Conservation (phyloP, 2,329 filamentous ascomycete genomes). For the Epichloe elymi region DNA sequence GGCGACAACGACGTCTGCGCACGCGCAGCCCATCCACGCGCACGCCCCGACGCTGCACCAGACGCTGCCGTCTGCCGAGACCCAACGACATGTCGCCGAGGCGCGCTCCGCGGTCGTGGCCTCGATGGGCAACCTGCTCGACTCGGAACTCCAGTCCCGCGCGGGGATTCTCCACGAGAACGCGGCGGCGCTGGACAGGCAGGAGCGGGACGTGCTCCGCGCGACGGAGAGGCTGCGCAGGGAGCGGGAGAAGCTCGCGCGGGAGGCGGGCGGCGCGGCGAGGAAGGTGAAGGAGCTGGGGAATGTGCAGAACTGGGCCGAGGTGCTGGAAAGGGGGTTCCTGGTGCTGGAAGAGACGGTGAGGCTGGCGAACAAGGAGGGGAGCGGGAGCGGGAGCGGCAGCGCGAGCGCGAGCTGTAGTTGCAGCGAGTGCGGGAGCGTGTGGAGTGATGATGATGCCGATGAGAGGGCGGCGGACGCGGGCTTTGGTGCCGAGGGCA, state of each 20-base stretch:
- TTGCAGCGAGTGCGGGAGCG: constrained; percentile 25
- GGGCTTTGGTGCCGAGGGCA: constrained; percentile 6
- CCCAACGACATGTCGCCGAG: constrained; percentile 37
- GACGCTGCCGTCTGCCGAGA: constrained; percentile 27
- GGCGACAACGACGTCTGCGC: neutral
- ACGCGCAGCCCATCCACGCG: neutral
- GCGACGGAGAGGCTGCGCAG: constrained; percentile 46
- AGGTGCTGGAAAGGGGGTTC: constrained; percentile 62
- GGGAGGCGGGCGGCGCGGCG: constrained; percentile 48
- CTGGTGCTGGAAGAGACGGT: constrained; percentile 52
- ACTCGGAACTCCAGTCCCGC: constrained; percentile 53
- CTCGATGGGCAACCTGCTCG: constrained; percentile 55
- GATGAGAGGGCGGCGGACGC: constrained; percentile 4
- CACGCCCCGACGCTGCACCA: constrained; percentile 17
- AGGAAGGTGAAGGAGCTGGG: constrained; percentile 63
- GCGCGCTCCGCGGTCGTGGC: constrained; percentile 47
- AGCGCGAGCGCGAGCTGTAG: constrained; percentile 18
- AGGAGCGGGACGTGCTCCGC: constrained; percentile 51
- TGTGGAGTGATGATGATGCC: constrained; percentile 11
- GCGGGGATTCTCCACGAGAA: constrained; percentile 59
- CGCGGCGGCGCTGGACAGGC: constrained; percentile 47
- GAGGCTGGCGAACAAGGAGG: constrained; percentile 33
- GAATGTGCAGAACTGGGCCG: constrained; percentile 77
- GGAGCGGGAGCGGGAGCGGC: constrained; percentile 6
- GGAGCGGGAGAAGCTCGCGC: constrained; percentile 53